Evolutionary conservation across 371 early-diverging fungal species (phyloP), one percentile per base, ranked within the genome.

Genomic region (Circinella umbellata): DNA sequence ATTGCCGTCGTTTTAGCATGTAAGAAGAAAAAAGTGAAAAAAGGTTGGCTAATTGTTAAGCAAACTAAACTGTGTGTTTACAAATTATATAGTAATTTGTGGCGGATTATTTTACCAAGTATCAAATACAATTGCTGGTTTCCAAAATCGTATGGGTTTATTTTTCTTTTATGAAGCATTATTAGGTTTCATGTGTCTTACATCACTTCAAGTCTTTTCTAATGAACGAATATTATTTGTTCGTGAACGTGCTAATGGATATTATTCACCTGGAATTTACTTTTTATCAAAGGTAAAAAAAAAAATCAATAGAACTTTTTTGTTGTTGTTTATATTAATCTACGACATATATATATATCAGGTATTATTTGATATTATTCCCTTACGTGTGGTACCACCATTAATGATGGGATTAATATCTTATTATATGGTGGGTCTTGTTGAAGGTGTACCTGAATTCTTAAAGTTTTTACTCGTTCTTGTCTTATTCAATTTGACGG

Each of bases 361-460:
- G 84, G 80, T 92, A 34, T 46, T 95, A 18, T 94, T 94, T 76
- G 96, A 96, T 73, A 84, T 93, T 18, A 81, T 96, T 47, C 95
- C 96, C 1, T 75, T 96, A n/a, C 90, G 96, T 39, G 86, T 96
- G 3, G 79, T 96, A 0, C 98, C 98, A 10, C 92, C 96, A 1
- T 66, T 96, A 38, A 81, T 95, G 75, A 89, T 95, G 85, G 94
- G 93, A 0, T 74, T 91, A n/a, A 95, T 96, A 60, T 84, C 91
- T 3, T 98, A 95, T 80, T 91, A 84, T 46, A 94, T 98, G 96
- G 91, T 95, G 9, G 96, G 96, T 0, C 80, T 95, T 7, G 89
- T 91, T 0, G 80, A 87, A n/a, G 90, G 87, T 0, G 83, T 85
- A 20, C 70, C 72, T 18, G 86, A 91, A 54, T 95, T 93, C 80